phyloP scores from a whole-genome alignment of 2,329 filamentous ascomycete species.

The Microdochium nivale region DNA sequence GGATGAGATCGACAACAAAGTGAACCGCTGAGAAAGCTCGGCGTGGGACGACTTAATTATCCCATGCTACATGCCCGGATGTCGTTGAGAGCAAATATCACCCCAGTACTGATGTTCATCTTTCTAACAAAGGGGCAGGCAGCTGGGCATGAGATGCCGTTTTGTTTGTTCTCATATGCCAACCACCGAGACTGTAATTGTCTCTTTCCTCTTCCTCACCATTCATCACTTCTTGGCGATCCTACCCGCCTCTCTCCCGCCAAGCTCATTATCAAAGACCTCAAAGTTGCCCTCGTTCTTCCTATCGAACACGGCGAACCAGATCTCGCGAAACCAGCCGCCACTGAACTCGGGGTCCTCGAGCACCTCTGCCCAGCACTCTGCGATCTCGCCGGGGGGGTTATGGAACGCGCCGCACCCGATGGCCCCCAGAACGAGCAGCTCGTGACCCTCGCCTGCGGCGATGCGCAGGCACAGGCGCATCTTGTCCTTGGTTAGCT shows the following conservation, averaged over 20 bases:
- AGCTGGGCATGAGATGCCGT: too few relatives aligned
- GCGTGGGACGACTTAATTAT: too few relatives aligned
- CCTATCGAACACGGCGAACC: constrained; percentile 52
- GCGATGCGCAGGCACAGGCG: constrained; percentile 49
- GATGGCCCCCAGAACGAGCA: constrained; percentile 57
- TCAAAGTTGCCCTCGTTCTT: constrained; percentile 39
- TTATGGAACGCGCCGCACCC: constrained; percentile 61
- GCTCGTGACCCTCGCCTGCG: constrained; percentile 42
- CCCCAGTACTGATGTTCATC: too few relatives aligned
- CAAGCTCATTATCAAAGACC: constrained; percentile 36
- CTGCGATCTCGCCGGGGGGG: constrained; percentile 49
- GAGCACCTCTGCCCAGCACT: constrained; percentile 53
- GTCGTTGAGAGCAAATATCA: too few relatives aligned
- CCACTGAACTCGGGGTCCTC: constrained; percentile 41
- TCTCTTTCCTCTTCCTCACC: neutral
- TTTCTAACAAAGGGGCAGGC: too few relatives aligned
- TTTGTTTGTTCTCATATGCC: too few relatives aligned
- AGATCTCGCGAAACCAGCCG: constrained; percentile 47
- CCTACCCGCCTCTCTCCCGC: constrained; percentile 19
- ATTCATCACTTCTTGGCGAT: neutral
- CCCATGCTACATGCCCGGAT: too few relatives aligned
- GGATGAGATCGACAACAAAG: too few relatives aligned
- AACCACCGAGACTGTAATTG: too few relatives aligned
- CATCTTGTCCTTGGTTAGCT: constrained; percentile 53
- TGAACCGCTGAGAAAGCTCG: too few relatives aligned